Evolutionary conservation across 805 yeast species (phyloP).

Genomic region (Brettanomyces nanus): DNA sequence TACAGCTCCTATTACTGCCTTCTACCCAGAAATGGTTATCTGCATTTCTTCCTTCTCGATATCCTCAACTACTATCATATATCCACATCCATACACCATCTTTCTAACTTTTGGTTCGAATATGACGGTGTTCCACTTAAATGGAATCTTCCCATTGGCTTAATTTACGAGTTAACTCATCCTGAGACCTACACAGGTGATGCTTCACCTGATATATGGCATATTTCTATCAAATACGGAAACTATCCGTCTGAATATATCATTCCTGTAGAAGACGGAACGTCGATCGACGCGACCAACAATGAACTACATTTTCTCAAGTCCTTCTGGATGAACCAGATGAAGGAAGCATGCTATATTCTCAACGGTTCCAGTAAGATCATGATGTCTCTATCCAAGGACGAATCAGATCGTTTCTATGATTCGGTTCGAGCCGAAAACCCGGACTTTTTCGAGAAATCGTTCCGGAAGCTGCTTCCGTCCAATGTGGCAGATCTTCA

Average conservation of each 20-base stretch:
- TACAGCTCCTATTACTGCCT: constrained; percentile 10
- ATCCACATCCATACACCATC: constrained; percentile 16
- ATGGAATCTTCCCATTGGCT: constrained; percentile 76
- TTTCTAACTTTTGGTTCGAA: constrained; percentile 53
- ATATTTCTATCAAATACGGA: constrained; percentile 32
- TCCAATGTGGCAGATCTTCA: constrained; percentile 17
- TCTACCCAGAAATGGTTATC: constrained; percentile 41
- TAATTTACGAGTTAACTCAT: constrained; percentile 40
- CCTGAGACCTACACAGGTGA: constrained; percentile 7
- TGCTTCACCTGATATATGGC: constrained; percentile 31
- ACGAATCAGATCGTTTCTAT: constrained; percentile 54
- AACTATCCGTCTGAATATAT: constrained; percentile 37
- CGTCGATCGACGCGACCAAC: constrained; percentile 3
- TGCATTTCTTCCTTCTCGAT: constrained; percentile 34
- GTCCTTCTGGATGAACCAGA: constrained; percentile 62
- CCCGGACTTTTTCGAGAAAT: constrained; percentile 16
- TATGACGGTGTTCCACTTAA: constrained; percentile 53
- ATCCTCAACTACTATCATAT: constrained; percentile 32
- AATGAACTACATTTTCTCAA: constrained; percentile 23
- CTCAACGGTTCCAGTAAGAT: constrained; percentile 70
- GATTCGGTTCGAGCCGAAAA: constrained; percentile 25
- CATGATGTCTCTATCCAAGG: constrained; percentile 68
- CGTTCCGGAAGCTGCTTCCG: constrained; percentile 22
- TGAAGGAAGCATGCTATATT: constrained; percentile 76
- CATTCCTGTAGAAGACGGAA: constrained; percentile 25